Conservation (phyloP, 768 basidiomycete species). For the Pleurotus tuoliensis region DNA sequence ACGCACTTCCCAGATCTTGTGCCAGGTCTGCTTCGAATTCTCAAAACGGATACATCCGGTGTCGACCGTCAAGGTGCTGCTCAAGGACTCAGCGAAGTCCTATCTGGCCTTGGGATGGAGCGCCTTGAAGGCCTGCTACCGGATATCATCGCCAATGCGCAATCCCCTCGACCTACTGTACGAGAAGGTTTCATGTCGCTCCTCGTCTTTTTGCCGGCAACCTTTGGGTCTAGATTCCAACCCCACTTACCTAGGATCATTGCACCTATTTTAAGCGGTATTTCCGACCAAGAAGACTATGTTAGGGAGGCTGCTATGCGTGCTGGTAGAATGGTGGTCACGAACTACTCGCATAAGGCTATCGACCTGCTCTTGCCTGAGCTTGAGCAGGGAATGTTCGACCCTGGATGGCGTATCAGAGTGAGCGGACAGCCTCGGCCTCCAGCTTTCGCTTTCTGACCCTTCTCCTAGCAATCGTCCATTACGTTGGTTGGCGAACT, state of each 20-base stretch:
- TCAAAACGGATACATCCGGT: conserved; percentile 90
- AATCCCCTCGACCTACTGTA: conserved; percentile 85
- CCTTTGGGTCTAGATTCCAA: conserved; percentile 94
- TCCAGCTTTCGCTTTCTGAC: conserved; percentile 9
- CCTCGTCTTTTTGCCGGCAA: conserved; percentile 91
- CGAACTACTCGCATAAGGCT: conserved; percentile 87
- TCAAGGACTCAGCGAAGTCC: conserved; percentile 92
- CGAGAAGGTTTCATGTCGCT: conserved; percentile 99
- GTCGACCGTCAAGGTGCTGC: conserved; percentile 98
- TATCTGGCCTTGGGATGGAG: conserved; percentile 97
- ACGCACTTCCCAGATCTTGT: conserved; percentile 94
- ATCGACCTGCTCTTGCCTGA: conserved; percentile 93
- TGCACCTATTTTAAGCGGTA: conserved; percentile 83
- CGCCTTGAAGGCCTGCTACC: conserved; percentile 91
- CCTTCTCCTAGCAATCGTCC: conserved; percentile 72
- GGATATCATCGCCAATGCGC: conserved; percentile 88
- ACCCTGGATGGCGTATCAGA: conserved; percentile 91
- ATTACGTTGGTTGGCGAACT: conserved; percentile 94
- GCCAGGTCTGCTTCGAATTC: conserved; percentile 77
- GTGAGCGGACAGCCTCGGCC: conserved; percentile 39
- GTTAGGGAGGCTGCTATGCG: conserved; percentile 98
- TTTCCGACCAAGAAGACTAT: conserved; percentile 91
- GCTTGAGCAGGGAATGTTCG: conserved; percentile 93
- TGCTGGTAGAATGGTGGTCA: conserved; percentile 97
- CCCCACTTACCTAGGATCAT: conserved; percentile 96